These are phyloP conservation scores for Aspergillus egyptiacus DNA, from an alignment of 495 filamentous ascomycete species.

Conservation along the genomic window DNA sequence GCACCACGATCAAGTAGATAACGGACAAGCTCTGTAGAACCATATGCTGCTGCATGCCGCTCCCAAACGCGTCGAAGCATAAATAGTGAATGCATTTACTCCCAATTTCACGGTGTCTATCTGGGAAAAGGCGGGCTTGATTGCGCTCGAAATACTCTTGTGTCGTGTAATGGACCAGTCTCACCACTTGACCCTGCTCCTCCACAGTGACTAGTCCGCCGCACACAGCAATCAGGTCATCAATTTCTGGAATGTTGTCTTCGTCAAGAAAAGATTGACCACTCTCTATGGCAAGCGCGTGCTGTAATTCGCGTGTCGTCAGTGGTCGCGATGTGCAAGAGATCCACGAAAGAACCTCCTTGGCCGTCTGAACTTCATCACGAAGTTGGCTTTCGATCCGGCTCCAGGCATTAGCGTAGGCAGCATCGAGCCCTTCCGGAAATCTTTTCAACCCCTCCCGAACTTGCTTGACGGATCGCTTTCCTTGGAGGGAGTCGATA, in stretches of 20 bases:
- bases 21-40: neutral
- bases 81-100: neutral
- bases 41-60: neutral
- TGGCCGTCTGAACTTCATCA: neutral
- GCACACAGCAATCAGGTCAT: neutral
- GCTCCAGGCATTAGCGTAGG: conserved; percentile 7
- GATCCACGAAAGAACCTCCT: conserved; percentile 1
- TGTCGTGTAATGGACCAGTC: neutral
- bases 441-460: neutral
- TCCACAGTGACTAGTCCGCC: neutral
- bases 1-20: neutral
- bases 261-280: neutral
- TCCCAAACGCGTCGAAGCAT: neutral
- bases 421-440: neutral
- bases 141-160: neutral
- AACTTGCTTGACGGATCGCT: neutral
- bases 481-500: conserved; percentile 6
- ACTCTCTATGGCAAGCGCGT: neutral
- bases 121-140: neutral
- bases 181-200: neutral
- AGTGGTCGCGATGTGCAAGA: neutral
- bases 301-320: neutral
- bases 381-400: conserved; percentile 2
- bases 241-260: neutral
- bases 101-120: neutral